phyloP scores from a whole-genome alignment of 2,329 filamentous ascomycete species.

The Talaromyces piceae region DNA sequence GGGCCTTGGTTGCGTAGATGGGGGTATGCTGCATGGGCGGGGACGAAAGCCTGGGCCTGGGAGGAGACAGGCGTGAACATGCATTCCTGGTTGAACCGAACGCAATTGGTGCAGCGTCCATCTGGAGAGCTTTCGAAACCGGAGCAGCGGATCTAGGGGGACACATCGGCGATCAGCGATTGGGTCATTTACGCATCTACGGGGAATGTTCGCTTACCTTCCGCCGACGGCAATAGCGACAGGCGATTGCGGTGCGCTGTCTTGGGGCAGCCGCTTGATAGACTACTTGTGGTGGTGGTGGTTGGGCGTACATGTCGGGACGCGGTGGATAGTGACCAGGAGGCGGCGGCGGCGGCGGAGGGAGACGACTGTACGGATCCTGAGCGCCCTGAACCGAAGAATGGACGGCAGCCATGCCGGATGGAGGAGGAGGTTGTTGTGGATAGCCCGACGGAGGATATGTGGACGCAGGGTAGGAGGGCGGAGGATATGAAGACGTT shows the following conservation, averaged over 20 bases:
- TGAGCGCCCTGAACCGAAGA: conserved; percentile 33
- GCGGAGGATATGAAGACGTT: conserved; percentile 8
- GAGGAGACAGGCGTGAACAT: conserved; percentile 70
- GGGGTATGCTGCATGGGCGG: conserved; percentile 60
- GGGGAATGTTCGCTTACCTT: conserved; percentile 33
- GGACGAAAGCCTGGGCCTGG: conserved; percentile 67
- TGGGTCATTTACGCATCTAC: neutral
- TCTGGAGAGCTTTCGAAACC: conserved; percentile 66
- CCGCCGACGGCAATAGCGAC: conserved; percentile 45
- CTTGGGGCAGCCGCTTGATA: conserved; percentile 42
- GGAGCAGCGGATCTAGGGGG: conserved; percentile 61
- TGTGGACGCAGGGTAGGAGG: conserved; percentile 15
- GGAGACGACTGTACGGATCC: conserved; percentile 35
- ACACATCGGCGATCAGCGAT: neutral
- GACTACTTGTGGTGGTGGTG: conserved; percentile 31
- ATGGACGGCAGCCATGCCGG: conserved; percentile 37
- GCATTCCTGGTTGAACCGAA: conserved; percentile 67
- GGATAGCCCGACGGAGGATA: conserved; percentile 28
- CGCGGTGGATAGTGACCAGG: conserved; percentile 29
- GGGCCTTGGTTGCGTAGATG: conserved; percentile 40
- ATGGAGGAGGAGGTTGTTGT: conserved; percentile 22
- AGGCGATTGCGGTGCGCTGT: conserved; percentile 46
- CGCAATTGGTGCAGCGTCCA: conserved; percentile 65
- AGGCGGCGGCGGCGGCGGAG: conserved; percentile 36
- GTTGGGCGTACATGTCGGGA: conserved; percentile 34